Evolutionary conservation across 306 rosid genomes (phyloP), one percentile per base, ranked within the genome.

Genomic region (Coriaria nepalensis): DNA sequence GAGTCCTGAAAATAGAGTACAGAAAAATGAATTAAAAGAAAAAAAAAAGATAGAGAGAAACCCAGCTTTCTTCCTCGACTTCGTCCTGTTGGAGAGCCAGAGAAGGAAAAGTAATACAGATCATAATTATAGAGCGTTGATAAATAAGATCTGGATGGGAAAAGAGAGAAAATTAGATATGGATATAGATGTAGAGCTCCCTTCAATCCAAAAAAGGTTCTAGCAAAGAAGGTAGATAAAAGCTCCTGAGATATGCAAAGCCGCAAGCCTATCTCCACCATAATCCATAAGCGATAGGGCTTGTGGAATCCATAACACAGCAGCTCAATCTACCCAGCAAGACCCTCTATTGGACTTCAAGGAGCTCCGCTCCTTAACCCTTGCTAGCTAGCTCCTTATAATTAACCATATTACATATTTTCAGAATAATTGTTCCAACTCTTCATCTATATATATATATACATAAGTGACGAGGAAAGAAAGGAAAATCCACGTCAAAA

Each of bases 171-270:
- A n/a, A 15, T 9, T 9, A 29, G 41, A 41, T 49, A 32, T 9
- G 29, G 29, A 20, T 20, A 3, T 35, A 45, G 53, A 62, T 47
- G 93, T 72, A 80, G 96, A 88, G 96, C 96, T 88, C 96, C 95
- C 96, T 88, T 88, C 95, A 88, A 83, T 88, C 96, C 96, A 88
- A 88, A 88, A 55, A 74, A 83, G 64, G 88, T 72, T 80, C 49
- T 37, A 9, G 65, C 75, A 4, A 9, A 37, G 0, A 43, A 39
- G 47, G 63, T 65, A n/a, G 55, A 81, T 67, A 55, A 20, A 65
- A 72, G 81, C 96, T 88, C 96, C 93, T 40, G 54, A 55, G 75
- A 40, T 81, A 88, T 83, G 96, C 75, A 88, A 20, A 78, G 73
- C 94, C 96, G 55, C 73, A 78, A 68, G 46, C 55, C 83, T 76